phyloP scores from a whole-genome alignment of 2,329 filamentous ascomycete species.

The Colletotrichum musae region DNA sequence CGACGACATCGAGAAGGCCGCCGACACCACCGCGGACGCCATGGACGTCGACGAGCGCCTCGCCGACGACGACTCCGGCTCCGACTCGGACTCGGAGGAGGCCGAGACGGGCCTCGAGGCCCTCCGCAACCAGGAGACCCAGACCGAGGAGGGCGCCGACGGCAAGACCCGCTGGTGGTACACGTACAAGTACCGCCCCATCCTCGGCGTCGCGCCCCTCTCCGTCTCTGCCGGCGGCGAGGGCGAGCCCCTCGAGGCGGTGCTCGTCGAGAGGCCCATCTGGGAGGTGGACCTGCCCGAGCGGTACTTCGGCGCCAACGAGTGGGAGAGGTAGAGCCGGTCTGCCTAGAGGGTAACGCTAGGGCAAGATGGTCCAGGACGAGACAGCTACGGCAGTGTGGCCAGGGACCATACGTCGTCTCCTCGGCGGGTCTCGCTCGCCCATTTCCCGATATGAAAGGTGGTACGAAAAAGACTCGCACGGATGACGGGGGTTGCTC shows the following conservation, averaged over 20 bases:
- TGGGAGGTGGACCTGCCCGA: conserved; percentile 86
- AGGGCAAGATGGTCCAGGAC: no score
- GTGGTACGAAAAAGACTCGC: neutral
- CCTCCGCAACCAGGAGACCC: conserved; percentile 47
- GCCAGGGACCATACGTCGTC: neutral
- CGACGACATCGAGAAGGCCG: conserved; percentile 48
- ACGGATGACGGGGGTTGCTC: no score
- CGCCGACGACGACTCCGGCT: neutral
- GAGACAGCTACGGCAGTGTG: no score
- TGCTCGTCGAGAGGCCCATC: conserved; percentile 87
- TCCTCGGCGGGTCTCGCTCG: neutral
- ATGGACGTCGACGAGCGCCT: conserved; percentile 46
- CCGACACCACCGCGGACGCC: conserved; percentile 53
- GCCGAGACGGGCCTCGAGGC: conserved; percentile 56
- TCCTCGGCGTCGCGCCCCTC: conserved; percentile 78
- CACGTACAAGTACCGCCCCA: conserved; percentile 94
- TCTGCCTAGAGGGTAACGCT: no score
- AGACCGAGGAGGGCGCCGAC: conserved; percentile 41
- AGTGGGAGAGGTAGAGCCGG: conserved; percentile 56
- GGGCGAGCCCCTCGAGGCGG: conserved; percentile 76
- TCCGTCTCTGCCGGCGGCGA: neutral
- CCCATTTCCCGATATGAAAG: neutral
- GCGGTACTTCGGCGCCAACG: conserved; percentile 74
- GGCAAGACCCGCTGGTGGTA: conserved; percentile 73
- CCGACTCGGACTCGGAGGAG: conserved; percentile 45